Evolutionary conservation across 768 basidiomycete genomes (phyloP), one percentile per base, ranked within the genome.

Genomic region (Suillus paluster): DNA sequence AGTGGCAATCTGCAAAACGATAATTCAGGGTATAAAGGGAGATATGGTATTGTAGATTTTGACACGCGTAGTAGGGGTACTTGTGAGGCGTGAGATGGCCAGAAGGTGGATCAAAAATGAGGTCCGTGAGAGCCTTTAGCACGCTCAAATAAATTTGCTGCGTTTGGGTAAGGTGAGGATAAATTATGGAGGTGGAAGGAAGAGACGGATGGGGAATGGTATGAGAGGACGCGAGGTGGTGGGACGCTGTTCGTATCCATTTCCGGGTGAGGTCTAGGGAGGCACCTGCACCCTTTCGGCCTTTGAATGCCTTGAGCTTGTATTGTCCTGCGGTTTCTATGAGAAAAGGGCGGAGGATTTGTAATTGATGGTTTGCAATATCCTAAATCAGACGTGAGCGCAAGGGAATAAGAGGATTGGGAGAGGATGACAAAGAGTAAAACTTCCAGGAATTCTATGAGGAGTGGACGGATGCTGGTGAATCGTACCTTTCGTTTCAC

Each of bases 331-430:
- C 88, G 42, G 88, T 87, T 62, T 88, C 86, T 67, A 92, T 83
- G 60, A 97, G 85, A 79, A 89, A 94, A n/a, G 94, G 93, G 55
- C 95, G 89, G n/a, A 96, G 82, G 36, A 91, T 89, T 71, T 94
- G 91, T 36, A 97, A 84, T 77, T 97, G 95, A 77, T 97, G 95
- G 73, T 97, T 97, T 27, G 95, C 95, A 64, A 97, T 95, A 74
- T 97, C 95, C 95, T 97, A 69, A 45, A 70, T 30, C 34, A 64
- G 54, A 55, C 30, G 64, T 70, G 44, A 72, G 66, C 58, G 66
- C 64, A 63, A 41, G 61, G 54, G 41, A 64, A 14, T 65, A 62
- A 54, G 64, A 60, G n/a, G 23, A 41, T 65, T 59, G 53, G 49
- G 71, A 59, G 38, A 63, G 46, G 66, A 95, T 94, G 74, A 95